phyloP scores from a whole-genome alignment of 139 green algal genomes.

The Closterium sp. region DNA sequence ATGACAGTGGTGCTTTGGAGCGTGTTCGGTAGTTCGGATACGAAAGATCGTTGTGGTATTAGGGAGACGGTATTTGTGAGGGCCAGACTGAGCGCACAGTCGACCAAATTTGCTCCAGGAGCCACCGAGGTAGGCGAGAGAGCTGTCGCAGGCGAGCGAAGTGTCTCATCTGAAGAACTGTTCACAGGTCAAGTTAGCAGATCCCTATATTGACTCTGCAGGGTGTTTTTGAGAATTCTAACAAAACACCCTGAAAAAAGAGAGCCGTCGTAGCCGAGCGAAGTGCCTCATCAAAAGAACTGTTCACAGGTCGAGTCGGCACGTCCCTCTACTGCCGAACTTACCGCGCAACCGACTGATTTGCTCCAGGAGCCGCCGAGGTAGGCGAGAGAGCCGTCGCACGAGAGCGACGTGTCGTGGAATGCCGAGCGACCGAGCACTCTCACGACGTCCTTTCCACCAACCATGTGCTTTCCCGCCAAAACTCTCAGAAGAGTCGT shows the following conservation, averaged over 20 bases:
- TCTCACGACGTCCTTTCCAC: conserved; percentile 60
- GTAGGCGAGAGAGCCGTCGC: conserved; percentile 79
- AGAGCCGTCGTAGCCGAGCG: no score
- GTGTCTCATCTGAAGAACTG: conserved; percentile 51
- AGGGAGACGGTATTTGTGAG: no score
- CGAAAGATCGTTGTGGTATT: no score
- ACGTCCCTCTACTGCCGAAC: neutral
- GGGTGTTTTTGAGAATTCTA: no score
- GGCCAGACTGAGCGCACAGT: conserved; percentile 64
- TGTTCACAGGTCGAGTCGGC: no score
- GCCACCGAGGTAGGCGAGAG: conserved; percentile 88
- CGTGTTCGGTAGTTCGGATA: no score
- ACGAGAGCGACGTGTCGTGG: conserved; percentile 83
- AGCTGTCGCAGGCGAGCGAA: conserved; percentile 70
- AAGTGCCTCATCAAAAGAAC: no score
- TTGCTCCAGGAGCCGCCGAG: conserved; percentile 90
- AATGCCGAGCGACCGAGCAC: conserved; percentile 88
- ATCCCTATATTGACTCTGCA: no score
- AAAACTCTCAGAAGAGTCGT: conserved; percentile 87
- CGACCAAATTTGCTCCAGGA: conserved; percentile 90
- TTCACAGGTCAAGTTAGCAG: neutral
- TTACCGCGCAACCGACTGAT: conserved; percentile 83
- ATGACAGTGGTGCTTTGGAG: no score
- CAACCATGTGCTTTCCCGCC: conserved; percentile 95
- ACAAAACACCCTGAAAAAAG: no score